A percentile compares a stretch with the other conserved stretches of the same genome.
These are phyloP conservation scores for Geotrichum cucujoidarum DNA, from an alignment of 1,139 yeast species.

Conservation along the genomic window DNA sequence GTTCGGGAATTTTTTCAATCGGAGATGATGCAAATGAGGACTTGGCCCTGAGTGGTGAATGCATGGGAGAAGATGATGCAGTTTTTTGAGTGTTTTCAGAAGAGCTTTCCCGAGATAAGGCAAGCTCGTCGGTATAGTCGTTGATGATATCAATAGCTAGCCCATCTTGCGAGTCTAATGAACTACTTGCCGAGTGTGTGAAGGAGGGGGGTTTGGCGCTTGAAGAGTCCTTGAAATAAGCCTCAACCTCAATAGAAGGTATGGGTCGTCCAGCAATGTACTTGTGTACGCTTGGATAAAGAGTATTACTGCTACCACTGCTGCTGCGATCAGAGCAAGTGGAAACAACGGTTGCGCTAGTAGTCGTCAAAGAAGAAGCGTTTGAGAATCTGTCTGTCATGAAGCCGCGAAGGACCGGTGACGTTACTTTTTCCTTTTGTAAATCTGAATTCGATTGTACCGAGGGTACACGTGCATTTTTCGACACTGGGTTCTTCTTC, in stretches of 20 bases:
- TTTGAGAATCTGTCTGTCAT: conserved; percentile 14
- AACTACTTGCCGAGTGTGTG: background rate
- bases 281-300: conserved; percentile 1
- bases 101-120: background rate
- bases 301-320: conserved; percentile 12
- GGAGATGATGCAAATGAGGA: background rate
- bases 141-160: conserved; percentile 17
- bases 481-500: background rate
- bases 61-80: background rate
- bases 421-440: background rate
- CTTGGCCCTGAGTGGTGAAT: background rate
- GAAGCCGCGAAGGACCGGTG: conserved; percentile 5
- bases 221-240: background rate
- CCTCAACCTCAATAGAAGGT: background rate
- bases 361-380: conserved; percentile 16
- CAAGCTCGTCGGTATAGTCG: conserved; percentile 15
- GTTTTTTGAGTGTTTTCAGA: background rate
- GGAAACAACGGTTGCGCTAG: background rate
- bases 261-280: background rate
- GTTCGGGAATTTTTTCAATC: background rate
- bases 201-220: background rate
- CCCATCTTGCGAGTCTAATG: background rate
- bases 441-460: background rate
- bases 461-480: background rate
- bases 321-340: conserved; percentile 16